Evolutionary conservation across 257 asterid species (phyloP).

Genomic region (Solanum pinnatisectum): DNA sequence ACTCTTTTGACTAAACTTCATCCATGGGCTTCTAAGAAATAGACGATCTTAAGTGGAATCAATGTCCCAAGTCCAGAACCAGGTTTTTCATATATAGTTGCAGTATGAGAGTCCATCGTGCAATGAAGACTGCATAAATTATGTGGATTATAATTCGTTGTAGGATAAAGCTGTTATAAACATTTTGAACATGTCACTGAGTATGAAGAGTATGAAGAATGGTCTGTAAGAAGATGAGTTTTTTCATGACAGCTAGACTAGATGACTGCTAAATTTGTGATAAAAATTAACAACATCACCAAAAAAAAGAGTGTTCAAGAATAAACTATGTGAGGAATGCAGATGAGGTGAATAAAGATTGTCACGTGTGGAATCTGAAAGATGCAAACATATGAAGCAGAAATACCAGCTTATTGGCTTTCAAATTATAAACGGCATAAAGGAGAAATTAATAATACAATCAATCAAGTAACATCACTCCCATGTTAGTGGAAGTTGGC

Average conservation of each 20-base stretch:
- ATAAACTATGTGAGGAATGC: background rate
- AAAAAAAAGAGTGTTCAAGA: background rate
- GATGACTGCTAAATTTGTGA: background rate
- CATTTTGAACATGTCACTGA: background rate
- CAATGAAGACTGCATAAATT: background rate
- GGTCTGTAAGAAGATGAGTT: background rate
- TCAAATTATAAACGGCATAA: background rate
- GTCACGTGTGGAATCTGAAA: background rate
- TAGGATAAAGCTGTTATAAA: background rate
- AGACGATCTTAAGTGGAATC: background rate
- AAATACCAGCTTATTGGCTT: background rate
- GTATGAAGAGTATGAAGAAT: background rate
- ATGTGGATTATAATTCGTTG: background rate
- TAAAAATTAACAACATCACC: background rate
- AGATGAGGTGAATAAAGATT: background rate
- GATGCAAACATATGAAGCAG: background rate
- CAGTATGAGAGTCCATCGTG: background rate
- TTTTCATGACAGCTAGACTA: background rate
- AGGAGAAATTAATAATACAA: background rate
- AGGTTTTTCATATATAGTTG: background rate
- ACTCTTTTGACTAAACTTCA: background rate
- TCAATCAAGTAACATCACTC: background rate
- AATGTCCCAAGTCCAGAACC: background rate
- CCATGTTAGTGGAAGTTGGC: background rate
- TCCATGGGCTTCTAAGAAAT: background rate